These are phyloP conservation scores for Rhizophlyctis rosea DNA, from an alignment of 192 early-diverging fungal species.

Conservation along the genomic window DNA sequence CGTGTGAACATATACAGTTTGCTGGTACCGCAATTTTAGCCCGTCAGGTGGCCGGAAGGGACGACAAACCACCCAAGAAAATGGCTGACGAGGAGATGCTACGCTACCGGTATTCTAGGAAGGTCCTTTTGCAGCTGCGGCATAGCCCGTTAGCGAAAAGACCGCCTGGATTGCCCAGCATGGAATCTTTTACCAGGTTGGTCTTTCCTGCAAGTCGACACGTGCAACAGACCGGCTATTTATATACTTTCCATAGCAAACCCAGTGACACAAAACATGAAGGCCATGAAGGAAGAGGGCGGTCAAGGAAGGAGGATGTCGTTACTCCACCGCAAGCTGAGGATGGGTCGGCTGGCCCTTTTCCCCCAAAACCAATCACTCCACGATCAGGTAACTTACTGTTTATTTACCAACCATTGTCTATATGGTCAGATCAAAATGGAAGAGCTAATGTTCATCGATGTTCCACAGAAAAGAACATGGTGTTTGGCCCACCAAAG, in stretches of 20 bases:
- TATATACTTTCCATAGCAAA: not conserved
- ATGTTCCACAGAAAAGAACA: constrained; percentile 15
- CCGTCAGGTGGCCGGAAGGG: too few relatives aligned
- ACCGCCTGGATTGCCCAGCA: constrained; percentile 12
- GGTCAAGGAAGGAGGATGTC: not conserved
- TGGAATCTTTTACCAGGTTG: constrained; percentile 21
- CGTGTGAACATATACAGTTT: too few relatives aligned
- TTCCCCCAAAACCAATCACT: not conserved
- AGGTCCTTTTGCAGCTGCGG: constrained; percentile 18
- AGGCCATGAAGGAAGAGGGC: not conserved
- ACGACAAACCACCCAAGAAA: too few relatives aligned
- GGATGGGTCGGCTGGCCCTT: not conserved
- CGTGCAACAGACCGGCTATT: not conserved
- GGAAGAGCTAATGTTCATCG: not conserved
- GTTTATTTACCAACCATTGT: constrained; percentile 1
- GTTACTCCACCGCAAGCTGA: constrained; percentile 3
- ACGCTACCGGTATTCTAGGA: constrained; percentile 19
- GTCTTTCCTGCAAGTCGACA: too few relatives aligned
- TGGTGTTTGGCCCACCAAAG: constrained; percentile 35
- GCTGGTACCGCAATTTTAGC: too few relatives aligned
- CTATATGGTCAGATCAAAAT: not conserved
- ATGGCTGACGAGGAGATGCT: not conserved
- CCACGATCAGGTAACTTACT: not conserved
- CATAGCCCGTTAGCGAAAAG: constrained; percentile 22
- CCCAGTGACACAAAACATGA: not conserved